Evolutionary conservation across 495 filamentous ascomycete genomes (phyloP).

Genomic region (Aspergillus steynii): DNA sequence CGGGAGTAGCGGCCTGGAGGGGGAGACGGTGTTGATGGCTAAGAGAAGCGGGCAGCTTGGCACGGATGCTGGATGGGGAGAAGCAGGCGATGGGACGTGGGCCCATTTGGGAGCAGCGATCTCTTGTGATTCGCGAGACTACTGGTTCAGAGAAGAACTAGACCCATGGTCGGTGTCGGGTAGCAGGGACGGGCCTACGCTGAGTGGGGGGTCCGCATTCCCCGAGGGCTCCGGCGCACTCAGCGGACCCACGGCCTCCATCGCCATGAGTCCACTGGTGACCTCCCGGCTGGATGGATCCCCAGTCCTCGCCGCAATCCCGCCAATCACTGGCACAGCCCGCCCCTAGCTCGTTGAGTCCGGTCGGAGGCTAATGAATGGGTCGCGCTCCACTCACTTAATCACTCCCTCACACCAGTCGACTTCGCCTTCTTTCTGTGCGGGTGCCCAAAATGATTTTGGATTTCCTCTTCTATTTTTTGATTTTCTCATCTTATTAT

Average conservation of each 20-base stretch:
- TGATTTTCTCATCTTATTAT: not conserved
- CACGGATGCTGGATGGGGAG: not conserved
- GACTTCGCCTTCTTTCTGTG: too few relatives aligned
- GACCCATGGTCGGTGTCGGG: slow-evolving; percentile 17
- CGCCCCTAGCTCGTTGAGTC: slow-evolving; percentile 12
- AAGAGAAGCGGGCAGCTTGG: not conserved
- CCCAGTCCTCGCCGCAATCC: not conserved
- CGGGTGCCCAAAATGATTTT: not conserved
- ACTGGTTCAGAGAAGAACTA: slow-evolving; percentile 7
- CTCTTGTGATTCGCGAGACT: not conserved
- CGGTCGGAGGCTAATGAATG: slow-evolving; percentile 7
- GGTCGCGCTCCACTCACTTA: not conserved
- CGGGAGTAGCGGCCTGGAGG: slow-evolving; percentile 4
- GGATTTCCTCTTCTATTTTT: slow-evolving; percentile 3
- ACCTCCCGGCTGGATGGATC: slow-evolving; percentile 16
- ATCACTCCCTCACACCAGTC: slow-evolving; percentile 3
- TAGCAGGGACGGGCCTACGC: slow-evolving; percentile 24
- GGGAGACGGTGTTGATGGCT: not conserved
- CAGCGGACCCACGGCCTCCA: slow-evolving; percentile 15
- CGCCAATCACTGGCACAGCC: too few relatives aligned
- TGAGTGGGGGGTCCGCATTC: slow-evolving; percentile 28
- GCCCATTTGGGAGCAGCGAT: slow-evolving; percentile 5
- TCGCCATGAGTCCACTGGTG: slow-evolving; percentile 4
- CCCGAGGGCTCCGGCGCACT: slow-evolving; percentile 21
- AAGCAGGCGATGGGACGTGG: not conserved